These are phyloP conservation scores for Mangifera indica DNA, from an alignment of 345 rosid species.

Conservation along the genomic window DNA sequence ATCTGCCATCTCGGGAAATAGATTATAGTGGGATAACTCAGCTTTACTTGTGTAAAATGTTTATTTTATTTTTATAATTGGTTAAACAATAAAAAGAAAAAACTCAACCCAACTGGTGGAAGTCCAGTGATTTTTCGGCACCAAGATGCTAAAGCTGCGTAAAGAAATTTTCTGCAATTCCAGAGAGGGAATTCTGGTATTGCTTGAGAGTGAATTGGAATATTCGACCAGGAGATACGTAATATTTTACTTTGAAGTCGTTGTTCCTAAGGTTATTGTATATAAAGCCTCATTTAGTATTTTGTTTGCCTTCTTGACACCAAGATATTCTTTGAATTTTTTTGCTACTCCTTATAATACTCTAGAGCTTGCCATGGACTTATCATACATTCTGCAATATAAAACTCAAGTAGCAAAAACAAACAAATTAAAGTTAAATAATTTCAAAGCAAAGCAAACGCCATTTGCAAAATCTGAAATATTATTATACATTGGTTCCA, in stretches of 20 bases:
- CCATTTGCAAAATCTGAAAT: conserved; percentile 52
- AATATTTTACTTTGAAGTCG: conserved; percentile 52
- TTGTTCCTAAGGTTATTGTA: conserved; percentile 51
- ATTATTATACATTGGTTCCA: conserved; percentile 40
- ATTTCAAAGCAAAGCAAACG: conserved; percentile 40
- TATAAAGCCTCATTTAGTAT: conserved; percentile 36
- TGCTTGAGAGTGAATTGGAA: conserved; percentile 31
- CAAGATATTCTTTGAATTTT: conserved; percentile 40
- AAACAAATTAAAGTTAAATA: no score
- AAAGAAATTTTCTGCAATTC: conserved; percentile 41
- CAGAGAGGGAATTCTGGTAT: conserved; percentile 45
- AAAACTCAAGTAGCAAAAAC: neutral
- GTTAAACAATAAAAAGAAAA: neutral
- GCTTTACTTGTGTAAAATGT: no score
- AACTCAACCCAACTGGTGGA: conserved; percentile 43
- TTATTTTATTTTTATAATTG: neutral
- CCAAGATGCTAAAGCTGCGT: conserved; percentile 42
- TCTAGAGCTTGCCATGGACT: conserved; percentile 50
- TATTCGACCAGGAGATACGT: conserved; percentile 33
- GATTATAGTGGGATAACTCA: no score
- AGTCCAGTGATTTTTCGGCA: conserved; percentile 53
- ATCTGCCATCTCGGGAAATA: no score
- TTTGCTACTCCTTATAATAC: conserved; percentile 49
- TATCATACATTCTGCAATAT: conserved; percentile 37
- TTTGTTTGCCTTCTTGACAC: conserved; percentile 31